Evolutionary conservation across 164 flowering plant species (phyloP), one percentile per base, ranked within the genome.

Genomic region (Santalum album): DNA sequence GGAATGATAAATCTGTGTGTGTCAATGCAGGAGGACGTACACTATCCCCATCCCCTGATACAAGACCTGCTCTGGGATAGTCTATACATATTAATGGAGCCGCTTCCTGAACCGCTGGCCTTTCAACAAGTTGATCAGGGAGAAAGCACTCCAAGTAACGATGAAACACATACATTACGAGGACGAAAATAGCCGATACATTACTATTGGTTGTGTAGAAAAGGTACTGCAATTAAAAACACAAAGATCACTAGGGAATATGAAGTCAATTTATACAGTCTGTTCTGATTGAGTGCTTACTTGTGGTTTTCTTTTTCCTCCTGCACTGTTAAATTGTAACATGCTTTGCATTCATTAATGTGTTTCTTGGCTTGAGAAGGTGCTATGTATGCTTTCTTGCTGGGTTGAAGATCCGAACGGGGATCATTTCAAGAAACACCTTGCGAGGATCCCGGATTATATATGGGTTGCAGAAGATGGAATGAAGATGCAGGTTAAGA

Each of bases 391-490:
- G 83, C 80, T 78, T 50, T 72, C 76, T 55, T 78, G 83, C 44
- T 78, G 80, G 83, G 76, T 56, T 2, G 83, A 78, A 66, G 71
- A 78, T 43, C 78, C 83, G 10, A 54, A 65, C 24, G 75, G 82
- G 1, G 73, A 72, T 35, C 55, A 62, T 15, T 75, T 74, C 57
- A 77, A 75, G 61, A 72, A 77, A 55, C 79, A 77, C 53, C 72
- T 77, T 40, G 71, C 79, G n/a, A 72, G 82, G 43, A 65, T 75
- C 39, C 75, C 82, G 0, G 79, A 77, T 55, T 77, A 65, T 45
- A 15, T 77, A 22, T 77, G 82, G 82, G 69, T 77, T 18, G 76
- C 75, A 23, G 79, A 75, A 67, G 77, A 75, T 67, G 81, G 81
- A 52, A 73, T 76, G 70, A 67, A 68, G 38, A 74, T 73, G 76